Evolutionary conservation across 139 green algal genomes (phyloP).

Genomic region (Picochlorum sp.): DNA sequence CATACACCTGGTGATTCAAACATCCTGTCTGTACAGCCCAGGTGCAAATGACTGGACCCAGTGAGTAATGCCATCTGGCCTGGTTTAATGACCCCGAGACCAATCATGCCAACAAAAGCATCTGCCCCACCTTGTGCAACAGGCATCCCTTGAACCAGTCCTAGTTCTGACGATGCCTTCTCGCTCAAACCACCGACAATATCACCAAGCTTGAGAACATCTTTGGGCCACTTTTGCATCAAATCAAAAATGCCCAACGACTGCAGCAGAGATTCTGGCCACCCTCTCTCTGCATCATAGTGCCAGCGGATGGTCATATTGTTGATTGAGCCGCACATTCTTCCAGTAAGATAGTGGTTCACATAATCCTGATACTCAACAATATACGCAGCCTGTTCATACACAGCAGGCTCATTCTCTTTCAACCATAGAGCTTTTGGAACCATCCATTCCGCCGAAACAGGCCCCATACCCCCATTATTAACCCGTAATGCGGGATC

Average conservation of each 20-base stretch:
- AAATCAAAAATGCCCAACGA: constrained; percentile 45
- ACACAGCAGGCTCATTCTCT: constrained; percentile 49
- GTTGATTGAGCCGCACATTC: constrained; percentile 50
- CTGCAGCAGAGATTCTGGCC: constrained; percentile 34
- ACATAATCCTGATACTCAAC: constrained; percentile 78
- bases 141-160: constrained; percentile 44
- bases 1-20: constrained; percentile 61
- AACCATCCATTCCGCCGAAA: constrained; percentile 74
- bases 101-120: constrained; percentile 73
- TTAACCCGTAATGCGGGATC: constrained; percentile 65
- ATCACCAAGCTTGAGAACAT: constrained; percentile 45
- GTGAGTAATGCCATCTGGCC: constrained; percentile 74
- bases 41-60: constrained; percentile 68
- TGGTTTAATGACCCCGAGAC: constrained; percentile 54
- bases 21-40: constrained; percentile 44
- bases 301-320: constrained; percentile 71
- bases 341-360: constrained; percentile 63
- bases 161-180: constrained; percentile 47
- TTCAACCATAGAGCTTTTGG: constrained; percentile 48
- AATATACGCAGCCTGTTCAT: constrained; percentile 30
- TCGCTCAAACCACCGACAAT: constrained; percentile 53
- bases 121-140: constrained; percentile 64
- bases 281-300: constrained; percentile 34
- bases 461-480: constrained; percentile 49
- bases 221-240: constrained; percentile 52